Percentiles rank a stretch among this genome's conserved stretches.
These are phyloP conservation scores for Leishmania lainsoni DNA, from an alignment of 208 protist genomes.

Conservation along the genomic window DNA sequence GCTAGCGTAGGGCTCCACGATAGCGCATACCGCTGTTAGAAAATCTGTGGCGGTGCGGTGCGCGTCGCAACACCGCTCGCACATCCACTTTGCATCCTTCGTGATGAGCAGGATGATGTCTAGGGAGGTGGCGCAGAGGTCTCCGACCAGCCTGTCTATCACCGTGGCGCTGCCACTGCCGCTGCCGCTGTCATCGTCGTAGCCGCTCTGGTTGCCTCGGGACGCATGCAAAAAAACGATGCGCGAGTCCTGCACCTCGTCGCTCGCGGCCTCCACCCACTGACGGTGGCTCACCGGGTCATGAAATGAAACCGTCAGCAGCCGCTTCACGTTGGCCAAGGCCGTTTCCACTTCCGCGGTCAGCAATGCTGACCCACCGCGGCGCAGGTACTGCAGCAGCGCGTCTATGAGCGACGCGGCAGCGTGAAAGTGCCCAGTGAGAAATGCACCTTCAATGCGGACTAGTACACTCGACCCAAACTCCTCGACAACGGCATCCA, in stretches of 20 bases:
- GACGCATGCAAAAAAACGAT: conserved; percentile 28
- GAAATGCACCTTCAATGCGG: conserved; percentile 59
- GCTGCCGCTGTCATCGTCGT: not conserved
- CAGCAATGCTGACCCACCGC: conserved; percentile 36
- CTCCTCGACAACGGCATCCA: conserved; percentile 34
- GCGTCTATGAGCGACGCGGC: conserved; percentile 62
- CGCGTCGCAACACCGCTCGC: conserved; percentile 47
- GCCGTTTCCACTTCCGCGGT: conserved; percentile 60
- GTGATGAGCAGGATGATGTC: conserved; percentile 75
- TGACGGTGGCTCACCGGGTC: conserved; percentile 23
- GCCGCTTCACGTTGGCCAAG: conserved; percentile 60
- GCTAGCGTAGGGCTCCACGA: conserved; percentile 59
- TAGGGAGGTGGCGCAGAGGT: conserved; percentile 57
- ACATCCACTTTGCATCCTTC: conserved; percentile 58
- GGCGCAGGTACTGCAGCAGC: conserved; percentile 50
- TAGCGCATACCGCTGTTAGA: conserved; percentile 63
- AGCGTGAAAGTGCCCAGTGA: conserved; percentile 52
- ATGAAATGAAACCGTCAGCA: conserved; percentile 43
- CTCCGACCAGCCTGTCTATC: conserved; percentile 32
- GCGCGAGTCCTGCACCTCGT: conserved; percentile 53
- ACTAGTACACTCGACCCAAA: conserved; percentile 53
- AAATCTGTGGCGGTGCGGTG: conserved; percentile 64
- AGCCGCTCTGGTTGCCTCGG: not conserved
- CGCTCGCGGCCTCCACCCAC: conserved; percentile 62
- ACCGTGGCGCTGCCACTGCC: conserved; percentile 7